phyloP scores from a whole-genome alignment of 148 eudicot genomes.

The Hydrangea macrophylla region DNA sequence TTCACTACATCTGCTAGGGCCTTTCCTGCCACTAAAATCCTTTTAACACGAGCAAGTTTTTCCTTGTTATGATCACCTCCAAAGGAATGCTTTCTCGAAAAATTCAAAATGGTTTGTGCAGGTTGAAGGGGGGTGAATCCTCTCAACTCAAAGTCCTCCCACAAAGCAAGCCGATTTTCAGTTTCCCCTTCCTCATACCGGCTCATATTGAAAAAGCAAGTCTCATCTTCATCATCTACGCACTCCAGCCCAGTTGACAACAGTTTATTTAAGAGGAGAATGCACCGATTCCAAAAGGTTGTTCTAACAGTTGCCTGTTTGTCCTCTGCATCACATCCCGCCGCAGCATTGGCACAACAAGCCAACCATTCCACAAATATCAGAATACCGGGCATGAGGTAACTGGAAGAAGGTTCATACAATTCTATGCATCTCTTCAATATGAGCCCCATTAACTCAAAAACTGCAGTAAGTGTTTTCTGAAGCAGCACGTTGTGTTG shows the following conservation, averaged over 20 bases:
- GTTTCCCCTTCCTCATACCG: constrained; percentile 50
- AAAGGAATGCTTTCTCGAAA: constrained; percentile 41
- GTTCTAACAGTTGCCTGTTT: constrained; percentile 31
- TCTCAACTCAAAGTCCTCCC: constrained; percentile 59
- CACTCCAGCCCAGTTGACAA: constrained; percentile 27
- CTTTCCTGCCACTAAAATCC: constrained; percentile 52
- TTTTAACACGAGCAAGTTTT: constrained; percentile 44
- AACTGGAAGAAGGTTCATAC: constrained; percentile 46
- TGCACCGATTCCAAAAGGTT: constrained; percentile 49
- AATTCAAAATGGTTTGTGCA: constrained; percentile 49
- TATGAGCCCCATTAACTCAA: constrained; percentile 46
- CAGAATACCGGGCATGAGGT: constrained; percentile 50
- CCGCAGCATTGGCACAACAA: constrained; percentile 43
- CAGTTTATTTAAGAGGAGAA: constrained; percentile 45
- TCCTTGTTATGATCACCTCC: constrained; percentile 46
- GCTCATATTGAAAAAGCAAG: constrained; percentile 48
- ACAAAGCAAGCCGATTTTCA: constrained; percentile 45
- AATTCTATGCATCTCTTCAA: constrained; percentile 44
- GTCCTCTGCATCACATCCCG: constrained; percentile 30
- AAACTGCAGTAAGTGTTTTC: constrained; percentile 43
- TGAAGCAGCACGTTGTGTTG: constrained; percentile 49
- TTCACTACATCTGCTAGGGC: constrained; percentile 38
- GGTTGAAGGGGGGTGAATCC: constrained; percentile 59
- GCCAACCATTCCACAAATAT: constrained; percentile 64
- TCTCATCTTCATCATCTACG: constrained; percentile 44